A percentile compares a stretch with the other conserved stretches of the same genome.
Evolutionary conservation across 164 flowering plant genomes (phyloP).

Genomic region (Kalanchoe fedtschenkoi): DNA sequence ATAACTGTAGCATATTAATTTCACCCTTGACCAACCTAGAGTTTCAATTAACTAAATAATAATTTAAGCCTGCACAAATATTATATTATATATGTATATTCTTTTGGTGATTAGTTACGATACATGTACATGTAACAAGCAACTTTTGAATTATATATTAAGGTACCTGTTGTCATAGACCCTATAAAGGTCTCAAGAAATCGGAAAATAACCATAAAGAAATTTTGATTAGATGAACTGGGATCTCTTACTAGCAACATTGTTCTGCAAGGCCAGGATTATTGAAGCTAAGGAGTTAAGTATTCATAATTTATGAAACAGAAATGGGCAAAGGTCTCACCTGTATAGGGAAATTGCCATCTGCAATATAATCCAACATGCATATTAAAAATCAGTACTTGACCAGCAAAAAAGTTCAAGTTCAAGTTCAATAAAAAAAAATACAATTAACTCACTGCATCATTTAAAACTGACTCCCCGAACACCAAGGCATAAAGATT

Average conservation of each 20-base stretch:
- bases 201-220: slow-evolving; percentile 60
- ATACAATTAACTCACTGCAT: slow-evolving; percentile 64
- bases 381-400: no score
- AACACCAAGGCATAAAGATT: slow-evolving; percentile 97
- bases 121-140: neutral
- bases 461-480: slow-evolving; percentile 98
- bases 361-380: slow-evolving; percentile 28
- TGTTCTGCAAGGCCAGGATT: slow-evolving; percentile 43
- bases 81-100: no score
- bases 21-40: no score
- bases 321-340: slow-evolving; percentile 22
- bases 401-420: no score
- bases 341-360: slow-evolving; percentile 99
- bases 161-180: slow-evolving; percentile 82
- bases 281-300: neutral
- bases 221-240: slow-evolving; percentile 53
- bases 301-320: neutral
- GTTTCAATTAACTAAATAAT: no score
- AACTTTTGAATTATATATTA: neutral
- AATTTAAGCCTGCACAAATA: no score
- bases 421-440: no score
- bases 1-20: no score
- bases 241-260: slow-evolving; percentile 74
- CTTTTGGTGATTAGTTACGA: no score
- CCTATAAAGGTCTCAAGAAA: slow-evolving; percentile 98